Conservation (phyloP, 768 basidiomycete genomes). For the Lactarius sanguifluus region DNA sequence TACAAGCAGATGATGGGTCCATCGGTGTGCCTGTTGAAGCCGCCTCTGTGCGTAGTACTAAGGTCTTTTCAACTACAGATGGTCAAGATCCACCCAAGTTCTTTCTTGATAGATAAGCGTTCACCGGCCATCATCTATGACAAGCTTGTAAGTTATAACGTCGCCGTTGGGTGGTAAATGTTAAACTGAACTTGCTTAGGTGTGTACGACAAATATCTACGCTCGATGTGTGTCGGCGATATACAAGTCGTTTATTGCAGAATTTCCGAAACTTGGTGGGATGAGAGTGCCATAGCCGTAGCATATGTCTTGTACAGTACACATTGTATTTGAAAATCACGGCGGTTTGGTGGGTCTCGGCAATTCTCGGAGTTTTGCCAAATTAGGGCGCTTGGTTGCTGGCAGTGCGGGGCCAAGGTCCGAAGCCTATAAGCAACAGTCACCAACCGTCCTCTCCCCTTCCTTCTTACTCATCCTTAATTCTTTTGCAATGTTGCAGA, state of each 20-base stretch:
- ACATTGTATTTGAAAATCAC: neutral
- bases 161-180: slow-evolving; percentile 3
- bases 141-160: slow-evolving; percentile 72
- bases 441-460: slow-evolving; percentile 6
- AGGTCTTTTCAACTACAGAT: slow-evolving; percentile 42
- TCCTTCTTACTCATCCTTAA: neutral
- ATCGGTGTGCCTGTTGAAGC: slow-evolving; percentile 44
- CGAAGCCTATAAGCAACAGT: slow-evolving; percentile 2
- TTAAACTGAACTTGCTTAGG: slow-evolving; percentile 40
- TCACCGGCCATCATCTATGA: slow-evolving; percentile 88
- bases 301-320: neutral
- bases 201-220: slow-evolving; percentile 82
- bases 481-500: slow-evolving; percentile 38
- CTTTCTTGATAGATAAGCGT: slow-evolving; percentile 76
- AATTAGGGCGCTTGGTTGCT: neutral
- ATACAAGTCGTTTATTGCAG: slow-evolving; percentile 52
- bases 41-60: slow-evolving; percentile 15
- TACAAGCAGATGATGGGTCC: slow-evolving; percentile 84
- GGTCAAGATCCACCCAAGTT: slow-evolving; percentile 91
- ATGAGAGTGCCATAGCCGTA: slow-evolving; percentile 11
- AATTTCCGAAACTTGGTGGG: slow-evolving; percentile 25
- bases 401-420: slow-evolving; percentile 13
- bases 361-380: slow-evolving; percentile 13
- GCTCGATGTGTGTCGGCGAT: slow-evolving; percentile 90
- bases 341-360: neutral